A percentile compares a stretch with the other conserved stretches of the same genome.
Evolutionary conservation across 345 rosid genomes (phyloP).

Genomic region (Eucalyptus cladocalyx): DNA sequence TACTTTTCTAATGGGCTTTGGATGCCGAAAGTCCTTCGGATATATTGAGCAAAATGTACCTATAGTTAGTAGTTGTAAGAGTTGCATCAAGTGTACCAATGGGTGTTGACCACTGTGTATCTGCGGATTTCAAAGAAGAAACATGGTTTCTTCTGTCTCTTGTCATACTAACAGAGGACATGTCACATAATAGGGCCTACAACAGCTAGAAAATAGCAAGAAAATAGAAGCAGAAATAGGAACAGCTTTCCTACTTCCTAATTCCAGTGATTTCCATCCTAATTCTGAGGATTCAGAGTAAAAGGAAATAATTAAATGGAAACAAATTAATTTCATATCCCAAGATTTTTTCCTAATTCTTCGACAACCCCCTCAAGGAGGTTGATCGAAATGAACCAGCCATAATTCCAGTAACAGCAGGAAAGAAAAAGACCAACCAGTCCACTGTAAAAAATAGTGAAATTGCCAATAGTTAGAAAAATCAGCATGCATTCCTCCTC

Average conservation of each 20-base stretch:
- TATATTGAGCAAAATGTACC: accelerated
- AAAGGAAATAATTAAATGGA: too few relatives aligned
- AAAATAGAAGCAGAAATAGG: too few relatives aligned
- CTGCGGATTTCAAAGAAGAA: too few relatives aligned
- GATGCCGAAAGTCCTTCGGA: accelerated
- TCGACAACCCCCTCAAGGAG: conserved; percentile 35
- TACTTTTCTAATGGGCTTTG: accelerated
- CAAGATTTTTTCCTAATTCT: too few relatives aligned
- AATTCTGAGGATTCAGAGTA: too few relatives aligned
- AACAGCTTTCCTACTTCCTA: too few relatives aligned
- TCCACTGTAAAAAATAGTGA: conserved; percentile 28
- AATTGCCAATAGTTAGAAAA: background rate
- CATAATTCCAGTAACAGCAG: conserved; percentile 97
- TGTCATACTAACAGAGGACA: too few relatives aligned
- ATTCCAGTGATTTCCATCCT: too few relatives aligned
- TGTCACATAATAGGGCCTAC: too few relatives aligned
- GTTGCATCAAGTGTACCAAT: conserved; percentile 91
- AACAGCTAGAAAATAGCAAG: too few relatives aligned
- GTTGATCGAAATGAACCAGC: conserved; percentile 97
- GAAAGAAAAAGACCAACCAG: conserved; percentile 94
- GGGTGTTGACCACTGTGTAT: conserved; percentile 92
- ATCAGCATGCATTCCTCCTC: background rate
- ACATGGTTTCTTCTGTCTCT: too few relatives aligned
- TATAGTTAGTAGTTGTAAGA: conserved; percentile 36
- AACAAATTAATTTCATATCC: too few relatives aligned